Evolutionary conservation across 257 asterid genomes (phyloP).

Genomic region (Salvia rosmarinus): DNA sequence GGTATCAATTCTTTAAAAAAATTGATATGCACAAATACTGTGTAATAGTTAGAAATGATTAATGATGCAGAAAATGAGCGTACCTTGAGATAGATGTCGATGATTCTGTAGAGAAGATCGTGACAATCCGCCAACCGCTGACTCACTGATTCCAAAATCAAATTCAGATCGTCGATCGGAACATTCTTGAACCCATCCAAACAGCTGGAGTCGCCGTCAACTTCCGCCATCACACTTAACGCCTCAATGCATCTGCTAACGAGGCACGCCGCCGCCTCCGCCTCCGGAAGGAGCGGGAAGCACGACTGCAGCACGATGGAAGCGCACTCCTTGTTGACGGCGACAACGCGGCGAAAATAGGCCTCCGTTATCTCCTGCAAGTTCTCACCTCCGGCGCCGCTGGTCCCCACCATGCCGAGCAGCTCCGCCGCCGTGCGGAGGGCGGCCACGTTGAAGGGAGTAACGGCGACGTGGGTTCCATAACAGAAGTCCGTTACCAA

Average conservation of each 20-base stretch:
- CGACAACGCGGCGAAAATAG: conserved; percentile 59
- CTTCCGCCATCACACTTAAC: conserved; percentile 54
- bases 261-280: conserved; percentile 60
- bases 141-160: conserved; percentile 57
- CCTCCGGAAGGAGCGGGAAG: conserved; percentile 70
- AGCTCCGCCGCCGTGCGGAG: conserved; percentile 78
- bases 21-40: not conserved
- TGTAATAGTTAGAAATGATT: not conserved
- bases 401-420: conserved; percentile 62
- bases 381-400: conserved; percentile 41
- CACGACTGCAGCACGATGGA: conserved; percentile 62
- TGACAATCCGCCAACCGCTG: conserved; percentile 61
- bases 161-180: conserved; percentile 47
- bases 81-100: conserved; percentile 77
- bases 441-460: conserved; percentile 80
- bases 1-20: not conserved
- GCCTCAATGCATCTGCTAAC: conserved; percentile 81
- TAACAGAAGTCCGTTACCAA: conserved; percentile 67
- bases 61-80: not conserved
- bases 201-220: conserved; percentile 42
- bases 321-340: conserved; percentile 56
- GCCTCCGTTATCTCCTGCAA: conserved; percentile 65
- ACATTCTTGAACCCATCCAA: conserved; percentile 51
- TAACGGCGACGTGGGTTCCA: conserved; percentile 56
- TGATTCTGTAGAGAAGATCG: conserved; percentile 68